Evolutionary conservation across 2,329 filamentous ascomycete genomes (phyloP).

Genomic region (Sarocladiaceae sp.): DNA sequence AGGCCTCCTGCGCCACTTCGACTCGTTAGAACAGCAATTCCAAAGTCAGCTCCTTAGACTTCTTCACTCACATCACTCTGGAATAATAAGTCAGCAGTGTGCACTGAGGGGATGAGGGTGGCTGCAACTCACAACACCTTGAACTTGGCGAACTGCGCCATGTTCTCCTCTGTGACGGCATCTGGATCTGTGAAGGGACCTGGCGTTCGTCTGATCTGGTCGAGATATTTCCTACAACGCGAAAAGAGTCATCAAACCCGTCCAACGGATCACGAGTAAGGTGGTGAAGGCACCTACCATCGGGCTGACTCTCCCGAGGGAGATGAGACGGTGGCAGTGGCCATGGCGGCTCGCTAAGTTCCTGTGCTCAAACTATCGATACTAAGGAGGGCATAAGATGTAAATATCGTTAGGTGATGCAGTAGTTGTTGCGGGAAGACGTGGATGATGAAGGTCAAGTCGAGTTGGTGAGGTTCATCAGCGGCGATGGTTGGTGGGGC

Average conservation of each 20-base stretch:
- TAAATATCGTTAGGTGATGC: too few species aligned
- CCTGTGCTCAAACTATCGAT: too few species aligned
- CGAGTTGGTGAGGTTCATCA: too few species aligned
- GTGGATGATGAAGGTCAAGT: too few species aligned
- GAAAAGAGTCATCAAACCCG: too few species aligned
- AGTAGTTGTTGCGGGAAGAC: too few species aligned
- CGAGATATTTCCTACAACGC: conserved; percentile 72
- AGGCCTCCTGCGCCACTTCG: conserved; percentile 82
- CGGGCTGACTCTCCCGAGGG: conserved; percentile 22
- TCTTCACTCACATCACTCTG: conserved; percentile 11
- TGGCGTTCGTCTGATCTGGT: conserved; percentile 67
- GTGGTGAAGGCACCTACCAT: conserved; percentile 23
- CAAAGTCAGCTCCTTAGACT: neutral
- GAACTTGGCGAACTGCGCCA: conserved; percentile 56
- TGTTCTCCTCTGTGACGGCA: conserved; percentile 43
- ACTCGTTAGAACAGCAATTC: neutral
- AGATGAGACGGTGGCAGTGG: neutral
- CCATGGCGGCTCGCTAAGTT: conserved; percentile 7
- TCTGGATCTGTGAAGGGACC: conserved; percentile 76
- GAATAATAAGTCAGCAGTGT: neutral
- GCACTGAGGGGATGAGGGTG: neutral
- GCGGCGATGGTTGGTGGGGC: too few species aligned
- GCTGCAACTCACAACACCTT: conserved; percentile 61
- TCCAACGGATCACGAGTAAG: neutral
- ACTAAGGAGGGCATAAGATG: too few species aligned